Evolutionary conservation across 306 rosid genomes (phyloP).

Genomic region (Vachellia collinsii): DNA sequence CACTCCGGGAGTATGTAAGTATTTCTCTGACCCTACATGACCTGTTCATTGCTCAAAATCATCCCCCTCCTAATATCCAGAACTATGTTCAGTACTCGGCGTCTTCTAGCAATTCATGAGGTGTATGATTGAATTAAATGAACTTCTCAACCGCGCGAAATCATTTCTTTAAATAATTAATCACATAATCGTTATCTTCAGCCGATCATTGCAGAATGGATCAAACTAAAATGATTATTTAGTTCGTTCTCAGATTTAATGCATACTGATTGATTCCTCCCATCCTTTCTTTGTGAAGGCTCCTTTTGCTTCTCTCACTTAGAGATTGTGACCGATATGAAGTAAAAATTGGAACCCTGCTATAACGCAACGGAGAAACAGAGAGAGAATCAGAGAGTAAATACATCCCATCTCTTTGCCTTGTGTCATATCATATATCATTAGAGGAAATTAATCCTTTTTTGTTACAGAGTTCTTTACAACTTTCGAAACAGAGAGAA

Average conservation of each 20-base stretch:
- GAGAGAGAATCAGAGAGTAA: background rate
- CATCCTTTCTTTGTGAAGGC: background rate
- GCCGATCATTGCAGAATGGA: background rate
- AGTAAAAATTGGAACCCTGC: background rate
- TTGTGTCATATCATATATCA: background rate
- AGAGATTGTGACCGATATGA: background rate
- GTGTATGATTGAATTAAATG: too few species aligned
- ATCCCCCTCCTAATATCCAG: too few species aligned
- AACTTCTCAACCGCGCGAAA: too few species aligned
- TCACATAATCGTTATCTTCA: too few species aligned
- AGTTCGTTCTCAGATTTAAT: background rate
- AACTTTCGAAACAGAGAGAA: too few species aligned
- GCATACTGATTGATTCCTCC: background rate
- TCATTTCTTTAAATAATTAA: too few species aligned
- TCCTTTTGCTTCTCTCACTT: background rate
- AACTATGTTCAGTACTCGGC: too few species aligned
- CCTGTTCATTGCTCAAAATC: too few species aligned
- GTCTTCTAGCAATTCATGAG: too few species aligned
- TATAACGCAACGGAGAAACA: background rate
- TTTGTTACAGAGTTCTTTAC: too few species aligned
- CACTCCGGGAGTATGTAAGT: too few species aligned
- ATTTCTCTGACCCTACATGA: too few species aligned
- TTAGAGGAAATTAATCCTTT: background rate
- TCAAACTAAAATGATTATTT: background rate
- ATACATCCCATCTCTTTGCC: background rate